A percentile compares a stretch with the other conserved stretches of the same genome.
phyloP scores from a whole-genome alignment of 1,284 basidiomycete species.

The Trichosporon faecale region DNA sequence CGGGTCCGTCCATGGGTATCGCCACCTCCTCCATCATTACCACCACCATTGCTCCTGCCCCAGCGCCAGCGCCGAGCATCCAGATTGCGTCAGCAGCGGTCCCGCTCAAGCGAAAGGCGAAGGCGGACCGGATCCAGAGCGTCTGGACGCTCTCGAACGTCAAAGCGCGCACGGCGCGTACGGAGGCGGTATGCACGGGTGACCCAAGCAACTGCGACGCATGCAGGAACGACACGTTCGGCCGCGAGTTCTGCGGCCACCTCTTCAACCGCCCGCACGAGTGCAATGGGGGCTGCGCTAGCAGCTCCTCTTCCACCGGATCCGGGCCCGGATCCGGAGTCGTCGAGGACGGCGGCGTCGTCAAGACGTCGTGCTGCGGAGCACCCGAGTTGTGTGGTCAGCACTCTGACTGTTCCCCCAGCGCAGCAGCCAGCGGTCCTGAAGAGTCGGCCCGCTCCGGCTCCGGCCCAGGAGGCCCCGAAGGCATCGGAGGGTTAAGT shows the following conservation, averaged over 20 bases:
- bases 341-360: neutral
- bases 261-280: slow-evolving; percentile 50
- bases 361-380: slow-evolving; percentile 38
- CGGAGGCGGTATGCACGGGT: slow-evolving; percentile 49
- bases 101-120: slow-evolving; percentile 22
- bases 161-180: slow-evolving; percentile 17
- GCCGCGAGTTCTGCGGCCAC: slow-evolving; percentile 80
- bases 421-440: too few species aligned
- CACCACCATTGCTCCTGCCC: neutral
- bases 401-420: neutral
- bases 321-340: slow-evolving; percentile 11
- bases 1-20: neutral
- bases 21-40: neutral
- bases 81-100: slow-evolving; percentile 15
- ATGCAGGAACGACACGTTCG: slow-evolving; percentile 50
- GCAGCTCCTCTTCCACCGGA: slow-evolving; percentile 11
- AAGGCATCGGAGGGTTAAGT: neutral
- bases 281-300: slow-evolving; percentile 15
- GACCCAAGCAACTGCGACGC: slow-evolving; percentile 52
- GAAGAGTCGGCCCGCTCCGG: neutral
- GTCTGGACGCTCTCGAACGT: slow-evolving; percentile 39
- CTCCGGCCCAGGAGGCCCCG: neutral
- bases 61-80: neutral
- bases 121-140: slow-evolving; percentile 22
- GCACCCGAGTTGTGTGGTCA: slow-evolving; percentile 43